phyloP scores from a whole-genome alignment of 2,329 filamentous ascomycete species.

The Ophiostoma ips region DNA sequence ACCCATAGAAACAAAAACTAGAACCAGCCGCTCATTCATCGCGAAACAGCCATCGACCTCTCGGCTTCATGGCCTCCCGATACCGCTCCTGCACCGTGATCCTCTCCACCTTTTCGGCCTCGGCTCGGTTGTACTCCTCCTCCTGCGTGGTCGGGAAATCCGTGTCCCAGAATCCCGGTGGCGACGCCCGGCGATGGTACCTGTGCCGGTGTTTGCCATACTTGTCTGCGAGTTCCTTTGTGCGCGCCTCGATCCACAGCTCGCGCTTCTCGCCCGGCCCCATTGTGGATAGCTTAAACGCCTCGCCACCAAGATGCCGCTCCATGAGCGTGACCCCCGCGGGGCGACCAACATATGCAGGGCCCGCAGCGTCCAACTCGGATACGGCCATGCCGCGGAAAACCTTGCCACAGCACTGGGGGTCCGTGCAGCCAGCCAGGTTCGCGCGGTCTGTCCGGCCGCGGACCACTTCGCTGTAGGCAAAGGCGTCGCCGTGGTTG shows the following conservation, averaged over 20 bases:
- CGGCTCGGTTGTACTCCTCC: constrained; percentile 46
- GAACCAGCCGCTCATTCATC: constrained; percentile 54
- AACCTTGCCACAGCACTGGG: constrained; percentile 61
- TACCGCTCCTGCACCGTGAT: constrained; percentile 58
- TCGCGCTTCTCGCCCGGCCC: constrained; percentile 45
- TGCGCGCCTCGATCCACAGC: constrained; percentile 62
- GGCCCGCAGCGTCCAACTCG: constrained; percentile 27
- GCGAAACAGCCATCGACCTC: constrained; percentile 65
- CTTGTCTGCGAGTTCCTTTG: constrained; percentile 56
- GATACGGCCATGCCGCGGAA: constrained; percentile 53
- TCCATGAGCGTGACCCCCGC: constrained; percentile 40
- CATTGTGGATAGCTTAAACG: constrained; percentile 46
- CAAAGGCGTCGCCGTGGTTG: constrained; percentile 58
- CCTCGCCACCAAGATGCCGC: constrained; percentile 41
- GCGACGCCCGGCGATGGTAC: constrained; percentile 56
- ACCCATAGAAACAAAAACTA: too few relatives aligned
- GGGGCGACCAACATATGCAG: constrained; percentile 18
- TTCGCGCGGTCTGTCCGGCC: constrained; percentile 54
- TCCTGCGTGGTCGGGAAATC: constrained; percentile 89
- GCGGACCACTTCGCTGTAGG: constrained; percentile 63
- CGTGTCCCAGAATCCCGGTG: constrained; percentile 80
- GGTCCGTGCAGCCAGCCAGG: constrained; percentile 59
- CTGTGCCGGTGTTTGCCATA: constrained; percentile 66
- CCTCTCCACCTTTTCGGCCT: constrained; percentile 49
- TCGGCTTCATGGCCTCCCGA: constrained; percentile 64